phyloP scores from a whole-genome alignment of 352 stramenopile genomes.

The Phytophthora palmivora region DNA sequence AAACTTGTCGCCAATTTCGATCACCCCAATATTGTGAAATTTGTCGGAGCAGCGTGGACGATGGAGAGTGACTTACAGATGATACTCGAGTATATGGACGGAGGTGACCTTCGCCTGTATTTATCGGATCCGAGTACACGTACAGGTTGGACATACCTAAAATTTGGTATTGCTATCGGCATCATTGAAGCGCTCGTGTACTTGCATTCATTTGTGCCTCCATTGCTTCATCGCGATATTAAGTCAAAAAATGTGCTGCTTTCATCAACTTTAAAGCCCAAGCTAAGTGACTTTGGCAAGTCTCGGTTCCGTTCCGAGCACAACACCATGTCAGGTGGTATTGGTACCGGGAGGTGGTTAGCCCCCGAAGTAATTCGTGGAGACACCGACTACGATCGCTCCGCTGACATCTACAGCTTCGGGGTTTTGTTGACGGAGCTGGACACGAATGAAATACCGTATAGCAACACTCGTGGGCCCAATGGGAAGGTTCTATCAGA shows the following conservation, averaged over 20 bases:
- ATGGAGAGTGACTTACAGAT: slow-evolving; percentile 45
- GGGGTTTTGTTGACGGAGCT: slow-evolving; percentile 48
- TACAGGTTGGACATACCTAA: slow-evolving; percentile 23
- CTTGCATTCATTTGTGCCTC: slow-evolving; percentile 41
- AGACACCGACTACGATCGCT: slow-evolving; percentile 46
- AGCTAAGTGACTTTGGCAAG: slow-evolving; percentile 39
- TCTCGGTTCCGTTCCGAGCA: slow-evolving; percentile 24
- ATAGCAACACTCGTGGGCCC: slow-evolving; percentile 32
- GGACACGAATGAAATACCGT: slow-evolving; percentile 50
- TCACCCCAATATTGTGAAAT: slow-evolving; percentile 46
- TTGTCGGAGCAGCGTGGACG: slow-evolving; percentile 48
- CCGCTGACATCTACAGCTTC: slow-evolving; percentile 66
- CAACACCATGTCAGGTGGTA: slow-evolving; percentile 43
- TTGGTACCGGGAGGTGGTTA: slow-evolving; percentile 63
- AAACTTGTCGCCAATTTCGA: slow-evolving; percentile 48
- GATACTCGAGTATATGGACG: slow-evolving; percentile 50
- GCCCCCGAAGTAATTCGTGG: slow-evolving; percentile 59
- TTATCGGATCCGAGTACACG: slow-evolving; percentile 5
- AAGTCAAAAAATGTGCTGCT: slow-evolving; percentile 66
- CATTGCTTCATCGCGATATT: slow-evolving; percentile 60
- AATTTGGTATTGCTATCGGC: slow-evolving; percentile 40
- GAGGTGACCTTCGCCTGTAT: slow-evolving; percentile 42
- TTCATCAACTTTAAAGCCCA: slow-evolving; percentile 17
- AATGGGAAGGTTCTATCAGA: slow-evolving; percentile 53
- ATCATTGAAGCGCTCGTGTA: slow-evolving; percentile 48